These are phyloP conservation scores for Penicillium vulpinum DNA, from an alignment of 2,329 filamentous ascomycete species.

Conservation along the genomic window DNA sequence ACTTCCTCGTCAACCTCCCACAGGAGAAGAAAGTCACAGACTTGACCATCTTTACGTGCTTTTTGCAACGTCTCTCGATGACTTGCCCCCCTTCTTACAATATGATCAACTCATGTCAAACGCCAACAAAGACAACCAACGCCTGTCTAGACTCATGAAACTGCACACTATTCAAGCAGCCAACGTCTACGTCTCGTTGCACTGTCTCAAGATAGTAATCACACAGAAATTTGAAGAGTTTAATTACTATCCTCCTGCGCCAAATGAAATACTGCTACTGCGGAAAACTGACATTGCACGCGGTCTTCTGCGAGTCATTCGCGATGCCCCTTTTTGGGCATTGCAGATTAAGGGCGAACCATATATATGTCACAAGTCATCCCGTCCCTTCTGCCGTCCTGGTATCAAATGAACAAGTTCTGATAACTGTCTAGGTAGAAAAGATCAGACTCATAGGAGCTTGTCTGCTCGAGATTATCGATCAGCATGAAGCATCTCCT, in stretches of 20 bases:
- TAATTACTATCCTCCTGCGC: constrained; percentile 9
- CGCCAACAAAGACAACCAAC: constrained; percentile 6
- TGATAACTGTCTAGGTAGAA: constrained; percentile 13
- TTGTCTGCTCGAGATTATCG: constrained; percentile 23
- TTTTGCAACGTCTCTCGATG: constrained; percentile 46
- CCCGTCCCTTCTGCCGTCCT: neutral
- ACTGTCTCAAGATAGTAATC: constrained; percentile 48
- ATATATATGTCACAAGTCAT: constrained; percentile 15
- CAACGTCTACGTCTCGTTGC: constrained; percentile 37
- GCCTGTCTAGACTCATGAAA: constrained; percentile 5
- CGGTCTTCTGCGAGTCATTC: constrained; percentile 45
- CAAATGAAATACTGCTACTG: constrained; percentile 18
- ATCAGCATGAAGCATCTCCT: constrained; percentile 39
- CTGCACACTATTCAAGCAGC: constrained; percentile 42
- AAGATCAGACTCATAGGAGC: constrained; percentile 22
- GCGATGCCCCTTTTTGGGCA: constrained; percentile 45
- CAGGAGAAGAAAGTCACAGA: constrained; percentile 30
- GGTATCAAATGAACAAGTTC: neutral
- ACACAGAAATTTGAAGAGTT: constrained; percentile 27
- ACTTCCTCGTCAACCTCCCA: constrained; percentile 3
- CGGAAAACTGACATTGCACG: constrained; percentile 48
- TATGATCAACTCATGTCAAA: constrained; percentile 12
- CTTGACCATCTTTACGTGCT: constrained; percentile 41
- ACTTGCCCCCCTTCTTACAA: constrained; percentile 41
- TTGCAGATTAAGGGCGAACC: constrained; percentile 23